phyloP scores from a whole-genome alignment of 768 basidiomycete species.

The Pleurotus salmoneostramineus region DNA sequence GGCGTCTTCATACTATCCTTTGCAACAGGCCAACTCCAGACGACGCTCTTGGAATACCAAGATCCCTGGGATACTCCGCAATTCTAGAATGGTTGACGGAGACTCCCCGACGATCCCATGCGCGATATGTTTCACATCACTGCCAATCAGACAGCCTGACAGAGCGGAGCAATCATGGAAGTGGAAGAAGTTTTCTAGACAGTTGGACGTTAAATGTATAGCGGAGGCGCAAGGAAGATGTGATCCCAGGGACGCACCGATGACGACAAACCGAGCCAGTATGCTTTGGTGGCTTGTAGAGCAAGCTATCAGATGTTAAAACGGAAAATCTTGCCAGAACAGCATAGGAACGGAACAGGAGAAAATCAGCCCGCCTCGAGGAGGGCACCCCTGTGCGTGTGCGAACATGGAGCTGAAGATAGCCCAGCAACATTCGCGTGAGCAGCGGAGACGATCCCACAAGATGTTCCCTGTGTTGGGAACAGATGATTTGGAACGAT shows the following conservation, averaged over 20 bases:
- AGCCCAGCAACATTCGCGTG: background rate
- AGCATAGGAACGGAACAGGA: background rate
- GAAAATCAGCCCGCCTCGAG: background rate
- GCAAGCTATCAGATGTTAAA: too few relatives aligned
- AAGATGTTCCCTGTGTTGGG: background rate
- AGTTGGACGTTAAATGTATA: background rate
- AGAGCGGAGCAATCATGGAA: background rate
- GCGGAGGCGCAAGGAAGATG: background rate
- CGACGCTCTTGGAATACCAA: too few relatives aligned
- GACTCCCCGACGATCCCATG: background rate
- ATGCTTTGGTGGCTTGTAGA: too few relatives aligned
- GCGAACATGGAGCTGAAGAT: background rate
- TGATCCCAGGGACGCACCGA: background rate
- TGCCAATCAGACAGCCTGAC: background rate
- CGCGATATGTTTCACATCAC: background rate
- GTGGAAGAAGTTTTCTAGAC: background rate
- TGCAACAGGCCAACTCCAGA: too few relatives aligned
- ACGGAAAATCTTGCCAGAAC: too few relatives aligned
- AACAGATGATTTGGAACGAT: background rate
- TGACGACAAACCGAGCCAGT: background rate
- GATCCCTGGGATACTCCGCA: background rate
- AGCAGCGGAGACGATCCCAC: background rate
- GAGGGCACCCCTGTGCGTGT: background rate
- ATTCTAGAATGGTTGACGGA: background rate
- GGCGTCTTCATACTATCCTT: too few relatives aligned